Percentiles rank a stretch among this genome's conserved stretches.
These are phyloP conservation scores for Auriscalpium vulgare DNA, from an alignment of 768 basidiomycete genomes.

Conservation along the genomic window DNA sequence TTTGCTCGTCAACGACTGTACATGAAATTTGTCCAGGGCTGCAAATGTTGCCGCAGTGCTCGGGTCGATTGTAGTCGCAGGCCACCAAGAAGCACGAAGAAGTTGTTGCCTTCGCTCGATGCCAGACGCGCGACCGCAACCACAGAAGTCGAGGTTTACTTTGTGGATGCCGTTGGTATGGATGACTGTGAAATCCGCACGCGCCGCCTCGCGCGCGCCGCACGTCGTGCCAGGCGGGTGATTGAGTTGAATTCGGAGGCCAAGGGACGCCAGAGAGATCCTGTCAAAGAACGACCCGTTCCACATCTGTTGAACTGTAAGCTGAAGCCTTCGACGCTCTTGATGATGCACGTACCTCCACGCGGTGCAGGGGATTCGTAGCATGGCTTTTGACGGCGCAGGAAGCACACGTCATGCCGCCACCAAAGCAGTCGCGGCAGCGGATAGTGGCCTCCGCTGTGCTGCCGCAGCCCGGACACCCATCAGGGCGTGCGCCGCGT, in stretches of 20 bases:
- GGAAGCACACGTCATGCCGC: background rate
- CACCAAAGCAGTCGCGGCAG: background rate
- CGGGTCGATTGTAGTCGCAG: background rate
- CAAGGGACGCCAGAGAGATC: background rate
- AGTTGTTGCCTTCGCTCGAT: background rate
- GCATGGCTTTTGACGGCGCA: background rate
- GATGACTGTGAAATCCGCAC: background rate
- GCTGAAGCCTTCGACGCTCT: background rate
- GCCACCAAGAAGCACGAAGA: background rate
- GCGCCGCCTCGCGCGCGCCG: background rate
- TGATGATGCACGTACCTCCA: background rate
- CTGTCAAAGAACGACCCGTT: background rate
- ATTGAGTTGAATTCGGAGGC: background rate
- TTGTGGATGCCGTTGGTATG: background rate
- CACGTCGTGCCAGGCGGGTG: background rate
- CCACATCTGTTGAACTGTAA: background rate
- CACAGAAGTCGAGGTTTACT: background rate
- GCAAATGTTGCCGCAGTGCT: background rate
- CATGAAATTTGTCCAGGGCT: background rate
- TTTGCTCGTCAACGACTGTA: background rate
- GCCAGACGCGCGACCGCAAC: background rate
- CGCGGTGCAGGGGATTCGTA: background rate
- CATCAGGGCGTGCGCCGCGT: background rate
- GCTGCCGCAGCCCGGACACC: background rate
- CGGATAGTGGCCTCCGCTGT: background rate